phyloP scores from a whole-genome alignment of 2,329 filamentous ascomycete species.

The Aureobasidium subglaciale region DNA sequence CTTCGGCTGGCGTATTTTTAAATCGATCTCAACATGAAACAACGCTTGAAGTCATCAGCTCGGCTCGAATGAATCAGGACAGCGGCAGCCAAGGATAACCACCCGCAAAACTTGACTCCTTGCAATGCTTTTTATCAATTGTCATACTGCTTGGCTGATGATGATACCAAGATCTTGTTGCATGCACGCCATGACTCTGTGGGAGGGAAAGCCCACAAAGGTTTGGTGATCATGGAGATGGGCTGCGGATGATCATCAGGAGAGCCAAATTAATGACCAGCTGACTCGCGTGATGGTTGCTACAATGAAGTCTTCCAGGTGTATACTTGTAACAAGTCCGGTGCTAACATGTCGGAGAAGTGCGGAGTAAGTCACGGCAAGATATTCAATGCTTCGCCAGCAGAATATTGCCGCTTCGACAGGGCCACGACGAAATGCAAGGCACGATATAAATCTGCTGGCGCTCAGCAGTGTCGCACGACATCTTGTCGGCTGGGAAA shows the following conservation, averaged over 20 bases:
- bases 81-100: neutral
- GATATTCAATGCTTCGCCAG: neutral
- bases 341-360: neutral
- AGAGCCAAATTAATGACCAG: neutral
- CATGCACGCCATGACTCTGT: constrained; percentile 4
- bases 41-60: neutral
- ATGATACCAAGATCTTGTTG: neutral
- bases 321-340: constrained; percentile 7
- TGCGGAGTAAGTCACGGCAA: neutral
- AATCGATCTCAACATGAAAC: constrained; percentile 9
- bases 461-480: neutral
- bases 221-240: neutral
- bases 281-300: too few relatives aligned
- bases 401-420: too few relatives aligned
- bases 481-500: neutral
- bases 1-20: neutral
- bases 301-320: neutral
- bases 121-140: neutral
- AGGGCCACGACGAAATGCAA: neutral
- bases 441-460: neutral
- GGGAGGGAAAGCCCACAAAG: constrained; percentile 3
- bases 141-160: neutral
- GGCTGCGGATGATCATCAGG: constrained; percentile 8
- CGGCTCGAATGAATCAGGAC: neutral
- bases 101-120: neutral